Conservation (phyloP, 202 grass and related monocot genomes). For the Panicum virgatum region DNA sequence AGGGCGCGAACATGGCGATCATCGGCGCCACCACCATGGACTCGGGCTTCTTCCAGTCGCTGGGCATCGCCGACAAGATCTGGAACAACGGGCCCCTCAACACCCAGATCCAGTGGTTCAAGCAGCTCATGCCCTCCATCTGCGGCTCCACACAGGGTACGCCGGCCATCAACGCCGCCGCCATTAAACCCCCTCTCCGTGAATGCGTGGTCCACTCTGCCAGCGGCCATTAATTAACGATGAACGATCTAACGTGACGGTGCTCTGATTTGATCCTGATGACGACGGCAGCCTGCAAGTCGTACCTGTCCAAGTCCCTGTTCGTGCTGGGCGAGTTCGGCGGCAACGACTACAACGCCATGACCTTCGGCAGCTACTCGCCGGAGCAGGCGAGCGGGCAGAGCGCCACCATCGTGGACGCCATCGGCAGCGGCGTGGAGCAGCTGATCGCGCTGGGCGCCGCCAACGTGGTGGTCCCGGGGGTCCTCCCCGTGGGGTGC, state of each 20-base stretch:
- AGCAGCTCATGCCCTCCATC: conserved; percentile 57
- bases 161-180: background rate
- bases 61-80: conserved; percentile 65
- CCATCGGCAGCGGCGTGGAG: conserved; percentile 49
- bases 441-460: conserved; percentile 52
- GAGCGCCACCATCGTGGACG: conserved; percentile 41
- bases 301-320: conserved; percentile 62
- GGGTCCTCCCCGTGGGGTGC: conserved; percentile 63
- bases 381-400: conserved; percentile 40
- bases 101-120: conserved; percentile 89
- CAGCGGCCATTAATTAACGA: background rate
- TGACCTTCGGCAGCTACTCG: conserved; percentile 52
- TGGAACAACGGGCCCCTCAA: conserved; percentile 79
- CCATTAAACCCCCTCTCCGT: background rate
- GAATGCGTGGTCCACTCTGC: background rate
- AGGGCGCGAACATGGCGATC: conserved; percentile 90
- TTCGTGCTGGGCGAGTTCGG: conserved; percentile 78
- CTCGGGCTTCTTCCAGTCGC: conserved; percentile 67
- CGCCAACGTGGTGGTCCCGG: conserved; percentile 49
- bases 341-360: conserved; percentile 81
- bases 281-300: conserved; percentile 47
- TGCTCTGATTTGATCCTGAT: background rate
- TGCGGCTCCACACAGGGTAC: conserved; percentile 49
- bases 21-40: conserved; percentile 75
- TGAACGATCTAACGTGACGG: background rate